These are phyloP conservation scores for Kokia cookei DNA, from an alignment of 441 rosid species.

Conservation along the genomic window DNA sequence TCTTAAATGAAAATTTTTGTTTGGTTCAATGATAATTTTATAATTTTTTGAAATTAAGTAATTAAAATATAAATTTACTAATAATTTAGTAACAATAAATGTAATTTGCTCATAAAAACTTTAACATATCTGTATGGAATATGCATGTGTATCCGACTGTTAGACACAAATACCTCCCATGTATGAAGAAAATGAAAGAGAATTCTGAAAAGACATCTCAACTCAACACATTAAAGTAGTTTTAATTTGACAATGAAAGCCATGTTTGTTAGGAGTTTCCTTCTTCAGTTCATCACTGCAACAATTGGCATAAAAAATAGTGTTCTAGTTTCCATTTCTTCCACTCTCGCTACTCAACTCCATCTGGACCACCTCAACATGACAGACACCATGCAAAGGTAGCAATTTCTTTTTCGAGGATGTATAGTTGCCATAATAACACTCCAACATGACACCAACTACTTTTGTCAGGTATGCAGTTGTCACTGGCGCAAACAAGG, in stretches of 20 bases:
- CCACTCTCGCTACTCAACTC: not conserved
- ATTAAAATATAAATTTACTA: too few relatives aligned
- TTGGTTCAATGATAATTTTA: too few relatives aligned
- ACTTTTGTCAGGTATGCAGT: slow-evolving; percentile 30
- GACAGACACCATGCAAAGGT: not conserved
- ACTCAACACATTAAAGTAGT: not conserved
- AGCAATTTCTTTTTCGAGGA: not conserved
- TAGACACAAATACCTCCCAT: not conserved
- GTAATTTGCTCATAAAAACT: too few relatives aligned
- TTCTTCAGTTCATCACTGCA: not conserved
- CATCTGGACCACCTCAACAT: not conserved
- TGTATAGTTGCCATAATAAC: not conserved
- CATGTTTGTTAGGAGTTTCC: not conserved
- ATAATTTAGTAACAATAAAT: too few relatives aligned
- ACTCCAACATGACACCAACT: not conserved
- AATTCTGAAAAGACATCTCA: not conserved
- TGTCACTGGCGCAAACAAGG: slow-evolving; percentile 43
- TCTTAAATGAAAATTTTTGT: too few relatives aligned
- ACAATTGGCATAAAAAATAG: not conserved
- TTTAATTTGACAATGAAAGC: not conserved
- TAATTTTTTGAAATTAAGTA: too few relatives aligned
- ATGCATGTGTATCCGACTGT: too few relatives aligned
- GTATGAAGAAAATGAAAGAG: not conserved
- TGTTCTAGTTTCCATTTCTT: not conserved
- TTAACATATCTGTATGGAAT: too few relatives aligned